phyloP scores from a whole-genome alignment of 257 asterid genomes.

The Datura wrightii region DNA sequence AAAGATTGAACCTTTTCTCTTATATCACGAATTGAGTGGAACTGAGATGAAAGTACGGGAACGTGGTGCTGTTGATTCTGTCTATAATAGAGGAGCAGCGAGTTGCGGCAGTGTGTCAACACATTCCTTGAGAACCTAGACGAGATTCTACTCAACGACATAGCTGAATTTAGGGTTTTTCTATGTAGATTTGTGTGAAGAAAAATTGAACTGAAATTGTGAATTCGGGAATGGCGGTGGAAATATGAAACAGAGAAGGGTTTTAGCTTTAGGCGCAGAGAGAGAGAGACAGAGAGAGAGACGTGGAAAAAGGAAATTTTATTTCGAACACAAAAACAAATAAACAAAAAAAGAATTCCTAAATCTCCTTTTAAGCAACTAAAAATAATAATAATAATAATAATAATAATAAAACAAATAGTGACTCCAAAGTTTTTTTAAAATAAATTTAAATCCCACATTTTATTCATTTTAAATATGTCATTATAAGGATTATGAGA shows the following conservation, averaged over 20 bases:
- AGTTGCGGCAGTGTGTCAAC: constrained; percentile 55
- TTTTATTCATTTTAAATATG: no score
- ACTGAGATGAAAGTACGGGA: constrained; percentile 44
- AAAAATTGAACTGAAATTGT: not conserved
- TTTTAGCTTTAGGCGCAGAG: not conserved
- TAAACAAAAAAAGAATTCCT: not conserved
- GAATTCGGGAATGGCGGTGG: constrained; percentile 24
- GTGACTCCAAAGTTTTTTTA: not conserved
- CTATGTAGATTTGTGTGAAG: not conserved
- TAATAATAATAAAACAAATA: not conserved
- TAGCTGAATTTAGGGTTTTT: constrained; percentile 7
- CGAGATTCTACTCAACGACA: constrained; percentile 68
- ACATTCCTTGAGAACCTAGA: constrained; percentile 58
- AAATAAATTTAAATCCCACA: no score
- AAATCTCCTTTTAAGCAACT: not conserved
- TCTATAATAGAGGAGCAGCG: constrained; percentile 48
- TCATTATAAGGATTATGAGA: no score
- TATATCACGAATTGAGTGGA: constrained; percentile 41
- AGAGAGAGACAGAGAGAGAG: not conserved
- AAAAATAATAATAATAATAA: not conserved
- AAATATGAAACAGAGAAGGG: constrained; percentile 9
- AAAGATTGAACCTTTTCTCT: constrained; percentile 47
- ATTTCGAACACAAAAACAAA: not conserved
- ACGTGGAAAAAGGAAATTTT: not conserved
- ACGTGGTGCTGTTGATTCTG: constrained; percentile 29